Evolutionary conservation across 106 monocot species (phyloP), one percentile per base, ranked within the genome.

Genomic region (Dendrobium chrysotoxum): DNA sequence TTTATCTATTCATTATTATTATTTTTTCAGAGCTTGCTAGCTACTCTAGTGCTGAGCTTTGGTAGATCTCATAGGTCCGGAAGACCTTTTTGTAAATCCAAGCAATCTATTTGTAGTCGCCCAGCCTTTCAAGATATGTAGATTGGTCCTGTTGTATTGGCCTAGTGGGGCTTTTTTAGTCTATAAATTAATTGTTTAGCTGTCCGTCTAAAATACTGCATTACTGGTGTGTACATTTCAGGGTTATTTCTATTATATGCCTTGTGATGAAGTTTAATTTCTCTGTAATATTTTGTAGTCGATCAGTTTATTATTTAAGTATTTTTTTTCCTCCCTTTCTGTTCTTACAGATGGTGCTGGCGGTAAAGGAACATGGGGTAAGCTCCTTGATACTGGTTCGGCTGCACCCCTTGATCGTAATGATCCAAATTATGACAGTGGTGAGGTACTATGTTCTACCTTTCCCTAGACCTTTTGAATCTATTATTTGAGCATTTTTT

Each of bases 331-430:
- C 70, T 70, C 31, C 70, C 70, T 70, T 23, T 35, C 70, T 70
- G 35, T 35, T 35, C 31, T 1, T 78, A 1, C 84, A 99, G 98
- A 95, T 82, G 98, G 98, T 86, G 98, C 84, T 77, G 98, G 98
- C 17, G 98, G 98, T 18, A 99, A 99, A 93, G 98, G 98, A 35
- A 99, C 98, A 38, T 99, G 98, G 98, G 98, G 98, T 39, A 99
- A 92, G 82, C 89, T 99, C 26, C 83, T 99, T 26, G 95, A 99
- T 65, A 90, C 88, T 67, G 86, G 86, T 50, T 30, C 80, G 38
- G 87, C 87, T 75, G 72, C 87, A 42, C 84, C 79, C 53, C 78
- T 93, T 79, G 95, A 98, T 77, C 78, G 84, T 58, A 99, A 99
- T 82, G 98, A 99, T 77, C 98, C 98, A 57, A 99, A 99, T 76